Evolutionary conservation across 2,329 filamentous ascomycete species (phyloP), one percentile per base, ranked within the genome.

Genomic region (Cadophora luteo-olivacea): DNA sequence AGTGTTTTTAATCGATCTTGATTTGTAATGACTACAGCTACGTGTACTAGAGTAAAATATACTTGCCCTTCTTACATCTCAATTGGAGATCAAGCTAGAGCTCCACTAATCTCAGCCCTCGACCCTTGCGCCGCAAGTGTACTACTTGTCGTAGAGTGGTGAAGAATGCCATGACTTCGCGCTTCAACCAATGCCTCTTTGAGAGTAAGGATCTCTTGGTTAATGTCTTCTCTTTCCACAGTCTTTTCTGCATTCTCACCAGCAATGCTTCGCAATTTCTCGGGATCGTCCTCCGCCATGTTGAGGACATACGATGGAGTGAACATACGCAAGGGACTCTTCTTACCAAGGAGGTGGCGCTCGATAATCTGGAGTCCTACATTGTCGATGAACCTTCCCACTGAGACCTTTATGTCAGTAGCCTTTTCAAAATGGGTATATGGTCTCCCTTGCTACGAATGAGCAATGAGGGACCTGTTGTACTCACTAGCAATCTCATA

Each of bases 361-460:
- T 72, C 70, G 14, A 73, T 64, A 8, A 71, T 70, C 49, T 72
- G 70, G 16, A 68, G 38, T 8, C 61, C 69, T 29, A 72, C 60
- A 25, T 72, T 72, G 38, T 73, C 71, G 7, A 70, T 66, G 55
- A 73, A 72, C 22, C 71, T 65, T 45, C 61, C 61, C 57, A 67
- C 54, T 41, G 66, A 70, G 19, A 49, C 5, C 6, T 19, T 49
- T 49, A 5, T 22, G n/a, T 49, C 9, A 49, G 45, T 22, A 22
- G n/a, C 6, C 6, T 19, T 8, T 11, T 22, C 29, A 29, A 5
- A 29, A 29, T 3, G 5, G 5, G 29, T 29, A 5, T 5, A 29
- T 29, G 3, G 5, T 29, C 29, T 29, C 3, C 29, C 29, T 29
- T 29, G 29, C 29, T 29, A 29, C 29, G 5, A 29, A 29, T 29